These are phyloP conservation scores for Yamadazyma diddensiae DNA, from an alignment of 1,139 yeast genomes.

Conservation along the genomic window DNA sequence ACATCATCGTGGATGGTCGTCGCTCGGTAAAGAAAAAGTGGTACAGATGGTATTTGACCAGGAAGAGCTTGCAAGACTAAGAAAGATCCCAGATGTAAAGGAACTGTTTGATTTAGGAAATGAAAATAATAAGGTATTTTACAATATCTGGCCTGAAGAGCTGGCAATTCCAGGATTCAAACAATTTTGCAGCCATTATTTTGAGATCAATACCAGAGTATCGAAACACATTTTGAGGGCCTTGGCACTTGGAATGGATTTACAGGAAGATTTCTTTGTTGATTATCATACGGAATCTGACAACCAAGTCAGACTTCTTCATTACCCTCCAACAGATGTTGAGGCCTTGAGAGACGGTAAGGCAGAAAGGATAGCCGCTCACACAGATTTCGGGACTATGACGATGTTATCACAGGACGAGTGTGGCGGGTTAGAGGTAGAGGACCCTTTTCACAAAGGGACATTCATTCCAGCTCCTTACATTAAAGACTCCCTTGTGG, in stretches of 20 bases:
- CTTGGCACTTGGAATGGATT: conserved; percentile 14
- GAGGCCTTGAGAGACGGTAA: conserved; percentile 13
- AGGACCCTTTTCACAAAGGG: conserved; percentile 24
- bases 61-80: conserved; percentile 8
- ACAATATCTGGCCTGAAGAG: conserved; percentile 21
- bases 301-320: conserved; percentile 19
- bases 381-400: conserved; percentile 26
- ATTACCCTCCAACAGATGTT: conserved; percentile 21
- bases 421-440: conserved; percentile 27
- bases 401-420: conserved; percentile 24
- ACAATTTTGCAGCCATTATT: conserved; percentile 14
- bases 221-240: conserved; percentile 4
- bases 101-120: conserved; percentile 24
- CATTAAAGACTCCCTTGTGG: conserved; percentile 23
- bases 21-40: conserved; percentile 14
- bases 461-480: conserved; percentile 24
- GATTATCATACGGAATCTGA: conserved; percentile 16
- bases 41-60: conserved; percentile 26
- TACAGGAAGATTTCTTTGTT: conserved; percentile 18
- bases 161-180: conserved; percentile 19
- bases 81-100: conserved; percentile 22
- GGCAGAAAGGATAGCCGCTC: conserved; percentile 29
- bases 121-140: conserved; percentile 10
- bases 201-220: conserved; percentile 6
- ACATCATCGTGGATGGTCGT: conserved; percentile 24